phyloP scores from a whole-genome alignment of 2,329 filamentous ascomycete genomes.

The Penicillium corylophilum region DNA sequence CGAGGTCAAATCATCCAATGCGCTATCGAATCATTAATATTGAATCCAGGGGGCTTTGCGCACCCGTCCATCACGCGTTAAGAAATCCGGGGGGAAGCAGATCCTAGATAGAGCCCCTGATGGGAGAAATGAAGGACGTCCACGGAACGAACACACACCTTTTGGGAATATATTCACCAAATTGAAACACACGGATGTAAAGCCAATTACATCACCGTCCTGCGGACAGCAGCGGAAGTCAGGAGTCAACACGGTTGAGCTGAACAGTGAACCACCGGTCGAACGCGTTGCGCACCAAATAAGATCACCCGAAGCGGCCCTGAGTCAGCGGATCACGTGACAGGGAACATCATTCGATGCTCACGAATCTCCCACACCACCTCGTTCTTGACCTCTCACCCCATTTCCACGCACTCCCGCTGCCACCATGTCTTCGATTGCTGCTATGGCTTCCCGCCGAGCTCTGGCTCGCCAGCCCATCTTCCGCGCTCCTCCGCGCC shows the following conservation, averaged over 20 bases:
- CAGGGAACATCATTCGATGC: constrained; percentile 36
- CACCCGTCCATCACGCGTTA: constrained; percentile 11
- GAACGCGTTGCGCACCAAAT: constrained; percentile 6
- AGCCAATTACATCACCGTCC: constrained; percentile 19
- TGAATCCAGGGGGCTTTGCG: background rate
- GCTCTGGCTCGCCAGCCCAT: constrained; percentile 42
- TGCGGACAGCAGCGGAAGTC: constrained; percentile 1
- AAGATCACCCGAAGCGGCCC: constrained; percentile 8
- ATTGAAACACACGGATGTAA: constrained; percentile 3
- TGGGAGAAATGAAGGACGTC: constrained; percentile 6
- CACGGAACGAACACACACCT: constrained; percentile 10
- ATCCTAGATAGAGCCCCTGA: constrained; percentile 18
- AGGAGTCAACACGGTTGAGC: background rate
- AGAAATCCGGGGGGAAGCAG: constrained; percentile 9
- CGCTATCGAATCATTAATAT: constrained; percentile 10
- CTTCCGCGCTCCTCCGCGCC: constrained; percentile 43
- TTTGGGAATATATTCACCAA: constrained; percentile 6
- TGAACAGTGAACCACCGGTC: constrained; percentile 2
- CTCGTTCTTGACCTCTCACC: constrained; percentile 20
- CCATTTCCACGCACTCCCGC: constrained; percentile 17
- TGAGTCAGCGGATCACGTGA: constrained; percentile 21
- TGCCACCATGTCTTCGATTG: constrained; percentile 43
- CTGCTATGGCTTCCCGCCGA: constrained; percentile 43
- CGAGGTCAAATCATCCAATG: constrained; percentile 1
- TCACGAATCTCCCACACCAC: constrained; percentile 32